These are phyloP conservation scores for Kwoniella europaea DNA, from an alignment of 768 basidiomycete species.

Conservation along the genomic window DNA sequence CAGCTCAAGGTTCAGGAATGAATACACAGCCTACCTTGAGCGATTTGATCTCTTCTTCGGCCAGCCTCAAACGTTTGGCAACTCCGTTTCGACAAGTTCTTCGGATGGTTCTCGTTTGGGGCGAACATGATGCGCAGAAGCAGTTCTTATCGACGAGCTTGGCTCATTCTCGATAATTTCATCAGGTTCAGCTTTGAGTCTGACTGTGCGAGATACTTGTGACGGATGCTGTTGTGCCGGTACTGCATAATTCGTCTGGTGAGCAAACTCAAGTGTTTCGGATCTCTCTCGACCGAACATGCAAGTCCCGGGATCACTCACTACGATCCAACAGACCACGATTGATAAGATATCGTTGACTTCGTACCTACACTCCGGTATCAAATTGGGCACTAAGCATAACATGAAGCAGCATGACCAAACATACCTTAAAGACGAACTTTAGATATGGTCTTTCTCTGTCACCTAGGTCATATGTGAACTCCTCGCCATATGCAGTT, in stretches of 20 bases:
- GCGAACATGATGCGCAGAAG: background rate
- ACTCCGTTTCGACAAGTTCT: background rate
- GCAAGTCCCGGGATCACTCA: conserved; percentile 4
- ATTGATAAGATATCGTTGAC: conserved; percentile 2
- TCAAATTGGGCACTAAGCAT: no score
- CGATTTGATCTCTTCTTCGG: background rate
- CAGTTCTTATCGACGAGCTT: background rate
- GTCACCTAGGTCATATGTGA: conserved; percentile 8
- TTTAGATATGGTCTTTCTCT: background rate
- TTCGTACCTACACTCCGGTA: conserved; percentile 10
- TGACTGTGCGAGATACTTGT: conserved; percentile 10
- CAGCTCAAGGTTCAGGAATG: background rate
- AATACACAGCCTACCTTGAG: background rate
- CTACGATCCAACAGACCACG: conserved; percentile 7
- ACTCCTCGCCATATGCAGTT: conserved; percentile 15
- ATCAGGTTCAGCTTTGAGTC: conserved; percentile 22
- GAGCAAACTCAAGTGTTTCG: background rate
- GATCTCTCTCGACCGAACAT: background rate
- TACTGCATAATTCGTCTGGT: background rate
- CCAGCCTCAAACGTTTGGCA: background rate
- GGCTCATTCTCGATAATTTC: background rate
- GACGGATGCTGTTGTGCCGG: conserved; percentile 23
- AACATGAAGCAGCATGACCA: background rate
- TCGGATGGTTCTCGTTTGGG: background rate
- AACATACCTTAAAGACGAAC: conserved; percentile 27